Percentiles rank a stretch among this genome's conserved stretches.
These are phyloP conservation scores for Globisporangium perplexum DNA, from an alignment of 352 stramenopile genomes.

Conservation along the genomic window DNA sequence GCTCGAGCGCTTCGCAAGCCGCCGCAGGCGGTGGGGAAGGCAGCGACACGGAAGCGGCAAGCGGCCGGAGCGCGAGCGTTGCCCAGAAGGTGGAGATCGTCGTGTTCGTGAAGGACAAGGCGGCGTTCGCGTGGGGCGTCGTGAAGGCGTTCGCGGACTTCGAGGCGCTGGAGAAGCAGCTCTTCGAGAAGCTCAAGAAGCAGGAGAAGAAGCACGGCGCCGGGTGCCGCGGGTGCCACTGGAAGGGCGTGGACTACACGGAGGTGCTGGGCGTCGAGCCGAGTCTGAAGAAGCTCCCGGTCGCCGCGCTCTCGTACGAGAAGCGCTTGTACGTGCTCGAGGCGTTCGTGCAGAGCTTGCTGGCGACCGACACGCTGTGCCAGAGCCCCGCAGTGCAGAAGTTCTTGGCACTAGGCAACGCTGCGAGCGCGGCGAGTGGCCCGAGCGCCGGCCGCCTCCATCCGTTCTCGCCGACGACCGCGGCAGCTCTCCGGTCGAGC, in stretches of 20 bases:
- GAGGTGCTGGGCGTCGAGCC: constrained; percentile 45
- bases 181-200: constrained; percentile 58
- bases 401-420: constrained; percentile 51
- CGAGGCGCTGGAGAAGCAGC: constrained; percentile 56
- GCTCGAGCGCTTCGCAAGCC: too few relatives aligned
- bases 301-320: constrained; percentile 42
- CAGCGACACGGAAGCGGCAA: constrained; percentile 10
- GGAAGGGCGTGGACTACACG: constrained; percentile 67
- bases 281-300: constrained; percentile 35
- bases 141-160: constrained; percentile 71
- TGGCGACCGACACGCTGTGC: constrained; percentile 63
- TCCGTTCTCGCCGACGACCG: constrained; percentile 7
- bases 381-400: constrained; percentile 72
- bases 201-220: constrained; percentile 64
- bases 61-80: background rate
- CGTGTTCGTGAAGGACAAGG: constrained; percentile 52
- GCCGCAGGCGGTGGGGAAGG: background rate
- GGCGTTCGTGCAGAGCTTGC: constrained; percentile 64
- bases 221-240: constrained; percentile 39
- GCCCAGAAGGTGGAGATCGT: constrained; percentile 43
- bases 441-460: background rate
- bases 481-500: background rate
- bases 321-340: constrained; percentile 60
- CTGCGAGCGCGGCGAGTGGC: background rate
- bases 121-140: constrained; percentile 54